phyloP scores from a whole-genome alignment of 495 filamentous ascomycete genomes.

The Penicillium steckii region DNA sequence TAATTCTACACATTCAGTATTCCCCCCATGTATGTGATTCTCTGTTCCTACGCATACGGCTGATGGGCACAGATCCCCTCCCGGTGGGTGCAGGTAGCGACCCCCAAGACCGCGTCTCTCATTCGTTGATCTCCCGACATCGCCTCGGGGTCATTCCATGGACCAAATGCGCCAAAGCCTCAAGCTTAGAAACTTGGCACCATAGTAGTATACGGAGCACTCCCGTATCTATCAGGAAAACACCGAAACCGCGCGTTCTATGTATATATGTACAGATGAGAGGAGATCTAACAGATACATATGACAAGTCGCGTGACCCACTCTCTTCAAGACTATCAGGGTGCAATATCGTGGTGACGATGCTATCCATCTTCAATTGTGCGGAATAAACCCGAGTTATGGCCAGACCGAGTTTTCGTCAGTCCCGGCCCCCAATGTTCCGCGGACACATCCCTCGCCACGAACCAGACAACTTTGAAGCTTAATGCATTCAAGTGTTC shows the following conservation, averaged over 20 bases:
- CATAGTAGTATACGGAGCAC: too few relatives aligned
- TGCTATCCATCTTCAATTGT: neutral
- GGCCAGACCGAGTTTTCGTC: constrained; percentile 1
- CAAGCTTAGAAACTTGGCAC: too few relatives aligned
- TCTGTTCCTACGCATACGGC: neutral
- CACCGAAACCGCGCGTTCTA: too few relatives aligned
- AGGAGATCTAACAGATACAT: too few relatives aligned
- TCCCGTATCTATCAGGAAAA: too few relatives aligned
- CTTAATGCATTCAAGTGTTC: neutral
- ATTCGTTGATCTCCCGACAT: constrained; percentile 12
- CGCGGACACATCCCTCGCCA: constrained; percentile 2
- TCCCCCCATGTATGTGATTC: neutral
- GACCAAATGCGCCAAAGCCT: constrained; percentile 17
- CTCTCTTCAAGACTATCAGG: too few relatives aligned
- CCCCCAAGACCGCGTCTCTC: constrained; percentile 1
- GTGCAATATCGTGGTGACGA: too few relatives aligned
- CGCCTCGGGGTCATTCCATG: constrained; percentile 11
- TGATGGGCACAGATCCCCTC: constrained; percentile 17
- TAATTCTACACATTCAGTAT: neutral
- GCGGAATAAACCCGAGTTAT: neutral
- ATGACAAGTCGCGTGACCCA: too few relatives aligned
- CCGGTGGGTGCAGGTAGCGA: constrained; percentile 1
- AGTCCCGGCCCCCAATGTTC: constrained; percentile 1
- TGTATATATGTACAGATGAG: too few relatives aligned
- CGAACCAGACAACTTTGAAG: neutral